Conservation (phyloP, 2,329 filamentous ascomycete species). For the Monilinia aucupariae region DNA sequence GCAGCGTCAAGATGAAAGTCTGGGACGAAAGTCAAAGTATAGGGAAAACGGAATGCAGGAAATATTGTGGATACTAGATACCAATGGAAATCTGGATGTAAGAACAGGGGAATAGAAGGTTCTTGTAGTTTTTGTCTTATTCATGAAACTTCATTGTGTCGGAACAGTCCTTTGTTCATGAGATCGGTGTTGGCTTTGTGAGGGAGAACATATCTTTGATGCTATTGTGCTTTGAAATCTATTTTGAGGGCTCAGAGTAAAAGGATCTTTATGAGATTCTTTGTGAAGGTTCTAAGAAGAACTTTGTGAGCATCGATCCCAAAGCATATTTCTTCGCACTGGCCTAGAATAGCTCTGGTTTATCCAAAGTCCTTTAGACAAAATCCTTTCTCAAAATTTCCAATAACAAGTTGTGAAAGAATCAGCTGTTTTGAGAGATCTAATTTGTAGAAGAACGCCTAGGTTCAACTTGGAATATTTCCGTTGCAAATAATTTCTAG, state of each 20-base stretch:
- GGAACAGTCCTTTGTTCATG: not conserved
- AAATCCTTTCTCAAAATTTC: not conserved
- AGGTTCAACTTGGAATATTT: not conserved
- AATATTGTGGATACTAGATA: constrained; percentile 7
- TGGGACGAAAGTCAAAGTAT: not conserved
- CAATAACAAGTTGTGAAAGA: not conserved
- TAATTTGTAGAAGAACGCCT: not conserved
- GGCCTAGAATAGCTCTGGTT: not conserved
- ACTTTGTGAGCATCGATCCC: not conserved
- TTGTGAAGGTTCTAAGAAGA: constrained; percentile 1
- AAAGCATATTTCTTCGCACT: not conserved
- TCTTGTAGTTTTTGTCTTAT: constrained; percentile 14
- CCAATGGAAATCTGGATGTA: constrained; percentile 1
- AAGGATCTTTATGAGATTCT: not conserved
- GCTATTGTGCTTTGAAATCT: not conserved
- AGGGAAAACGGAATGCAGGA: not conserved
- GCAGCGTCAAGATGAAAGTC: constrained; percentile 23
- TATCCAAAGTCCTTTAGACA: not conserved
- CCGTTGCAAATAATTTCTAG: not conserved
- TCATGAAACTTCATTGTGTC: constrained; percentile 5
- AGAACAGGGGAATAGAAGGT: constrained; percentile 1
- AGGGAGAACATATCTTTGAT: constrained; percentile 1
- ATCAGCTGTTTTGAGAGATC: too few relatives aligned
- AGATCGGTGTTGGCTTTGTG: not conserved
- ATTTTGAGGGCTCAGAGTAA: constrained; percentile 2